A percentile compares a stretch with the other conserved stretches of the same genome.
Conservation (phyloP, 2,329 filamentous ascomycete species). For the Paracorniculantispora psalliotae region DNA sequence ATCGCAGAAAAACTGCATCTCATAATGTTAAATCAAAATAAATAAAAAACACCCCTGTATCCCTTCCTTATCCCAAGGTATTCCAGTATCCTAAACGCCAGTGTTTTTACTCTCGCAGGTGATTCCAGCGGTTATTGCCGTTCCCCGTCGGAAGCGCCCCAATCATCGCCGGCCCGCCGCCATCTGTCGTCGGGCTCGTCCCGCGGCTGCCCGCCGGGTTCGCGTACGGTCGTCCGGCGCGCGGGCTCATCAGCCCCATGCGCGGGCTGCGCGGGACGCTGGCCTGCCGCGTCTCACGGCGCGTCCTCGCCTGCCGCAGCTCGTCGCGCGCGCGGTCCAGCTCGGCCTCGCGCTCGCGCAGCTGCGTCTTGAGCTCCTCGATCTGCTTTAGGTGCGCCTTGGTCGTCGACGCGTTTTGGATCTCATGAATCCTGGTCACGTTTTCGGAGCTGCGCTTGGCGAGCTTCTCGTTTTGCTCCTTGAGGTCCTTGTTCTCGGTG, state of each 20-base stretch:
- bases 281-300: constrained; percentile 50
- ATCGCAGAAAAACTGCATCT: background rate
- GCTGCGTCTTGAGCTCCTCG: constrained; percentile 35
- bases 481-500: constrained; percentile 43
- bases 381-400: constrained; percentile 34
- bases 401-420: constrained; percentile 35
- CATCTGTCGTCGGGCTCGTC: constrained; percentile 42
- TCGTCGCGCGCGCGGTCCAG: constrained; percentile 46
- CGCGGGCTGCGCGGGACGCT: constrained; percentile 57
- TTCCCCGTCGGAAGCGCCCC: constrained; percentile 22
- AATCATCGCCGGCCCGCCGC: constrained; percentile 22
- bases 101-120: constrained; percentile 36
- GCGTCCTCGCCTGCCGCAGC: constrained; percentile 41
- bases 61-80: background rate
- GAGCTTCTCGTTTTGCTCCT: constrained; percentile 36
- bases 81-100: too few relatives aligned
- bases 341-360: constrained; percentile 49
- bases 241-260: constrained; percentile 48
- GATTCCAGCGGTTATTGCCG: constrained; percentile 39
- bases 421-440: constrained; percentile 41
- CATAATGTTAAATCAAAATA: background rate
- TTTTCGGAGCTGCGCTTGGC: constrained; percentile 40
- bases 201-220: constrained; percentile 41
- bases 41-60: constrained; percentile 2
- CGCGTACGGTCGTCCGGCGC: constrained; percentile 26